Evolutionary conservation across 2,329 filamentous ascomycete genomes (phyloP).

Genomic region (Verticillium klebahnii): DNA sequence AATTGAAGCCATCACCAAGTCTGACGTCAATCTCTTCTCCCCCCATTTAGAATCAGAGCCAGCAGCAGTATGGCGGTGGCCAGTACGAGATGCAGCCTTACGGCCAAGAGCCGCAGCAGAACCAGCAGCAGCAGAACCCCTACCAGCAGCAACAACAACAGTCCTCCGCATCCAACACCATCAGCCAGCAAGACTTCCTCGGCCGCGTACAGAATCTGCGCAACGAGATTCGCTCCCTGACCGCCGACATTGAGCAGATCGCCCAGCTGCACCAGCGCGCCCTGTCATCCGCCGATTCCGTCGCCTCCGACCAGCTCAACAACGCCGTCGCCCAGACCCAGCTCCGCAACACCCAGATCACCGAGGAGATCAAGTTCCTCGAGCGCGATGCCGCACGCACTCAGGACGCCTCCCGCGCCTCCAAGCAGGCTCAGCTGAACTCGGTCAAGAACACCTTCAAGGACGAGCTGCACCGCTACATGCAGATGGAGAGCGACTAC

Average conservation of each 20-base stretch:
- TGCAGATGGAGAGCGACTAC: conserved; percentile 67
- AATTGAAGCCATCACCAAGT: not conserved
- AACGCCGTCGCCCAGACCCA: conserved; percentile 65
- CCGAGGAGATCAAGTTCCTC: conserved; percentile 72
- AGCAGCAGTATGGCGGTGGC: conserved; percentile 25
- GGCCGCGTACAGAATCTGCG: conserved; percentile 62
- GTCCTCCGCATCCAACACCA: conserved; percentile 19
- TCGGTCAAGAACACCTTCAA: conserved; percentile 69
- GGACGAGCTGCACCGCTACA: conserved; percentile 65
- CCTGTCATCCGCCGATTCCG: conserved; percentile 59
- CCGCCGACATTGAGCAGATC: conserved; percentile 63
- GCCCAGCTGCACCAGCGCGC: conserved; percentile 67
- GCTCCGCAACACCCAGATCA: conserved; percentile 68
- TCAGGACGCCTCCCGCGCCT: conserved; percentile 50
- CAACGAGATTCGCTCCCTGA: conserved; percentile 62
- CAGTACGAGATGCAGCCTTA: conserved; percentile 55
- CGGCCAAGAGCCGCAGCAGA: conserved; percentile 23
- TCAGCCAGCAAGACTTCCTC: conserved; percentile 65
- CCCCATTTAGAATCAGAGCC: not conserved
- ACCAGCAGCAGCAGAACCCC: conserved; percentile 14
- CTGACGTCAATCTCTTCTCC: not conserved
- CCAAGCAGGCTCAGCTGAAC: conserved; percentile 67
- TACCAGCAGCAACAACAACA: conserved; percentile 12
- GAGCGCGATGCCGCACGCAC: conserved; percentile 67
- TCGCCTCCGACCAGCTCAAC: conserved; percentile 56